Evolutionary conservation across 2,329 filamentous ascomycete genomes (phyloP).

Genomic region (Biscogniauxia marginata): DNA sequence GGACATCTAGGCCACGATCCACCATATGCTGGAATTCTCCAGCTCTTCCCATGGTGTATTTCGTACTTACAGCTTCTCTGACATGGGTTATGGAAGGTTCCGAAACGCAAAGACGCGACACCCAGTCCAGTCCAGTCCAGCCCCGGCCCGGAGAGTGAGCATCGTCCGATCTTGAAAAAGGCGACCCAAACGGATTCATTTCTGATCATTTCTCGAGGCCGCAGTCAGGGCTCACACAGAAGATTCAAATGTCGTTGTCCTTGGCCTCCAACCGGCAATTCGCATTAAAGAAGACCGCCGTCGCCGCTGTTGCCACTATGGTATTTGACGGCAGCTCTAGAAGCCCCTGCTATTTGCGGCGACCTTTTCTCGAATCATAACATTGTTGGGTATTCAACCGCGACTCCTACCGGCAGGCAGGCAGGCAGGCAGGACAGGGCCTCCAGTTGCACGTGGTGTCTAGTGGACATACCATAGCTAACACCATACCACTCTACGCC

Average conservation of each 20-base stretch:
- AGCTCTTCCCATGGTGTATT: not conserved
- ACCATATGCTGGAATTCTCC: not conserved
- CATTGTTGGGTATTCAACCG: conserved; percentile 18
- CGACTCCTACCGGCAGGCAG: conserved; percentile 14
- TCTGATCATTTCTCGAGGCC: not conserved
- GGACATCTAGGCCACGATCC: not conserved
- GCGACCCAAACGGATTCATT: conserved; percentile 5
- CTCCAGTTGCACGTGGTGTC: conserved; percentile 1
- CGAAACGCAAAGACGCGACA: conserved; percentile 14
- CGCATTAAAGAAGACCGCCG: too few relatives aligned
- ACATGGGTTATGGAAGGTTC: conserved; percentile 24
- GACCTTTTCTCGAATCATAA: conserved; percentile 12
- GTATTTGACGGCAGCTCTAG: conserved; percentile 9
- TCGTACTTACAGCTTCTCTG: conserved; percentile 7
- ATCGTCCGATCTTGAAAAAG: conserved; percentile 18
- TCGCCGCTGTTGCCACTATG: conserved; percentile 12
- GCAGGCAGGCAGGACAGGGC: not conserved
- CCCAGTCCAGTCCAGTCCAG: conserved; percentile 12
- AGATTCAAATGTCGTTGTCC: not conserved
- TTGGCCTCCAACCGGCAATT: too few relatives aligned
- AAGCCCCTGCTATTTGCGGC: conserved; percentile 17
- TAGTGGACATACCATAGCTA: conserved; percentile 8
- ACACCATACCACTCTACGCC: not conserved
- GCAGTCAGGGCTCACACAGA: not conserved
- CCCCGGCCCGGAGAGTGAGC: conserved; percentile 15